Evolutionary conservation across 768 basidiomycete genomes (phyloP), one percentile per base, ranked within the genome.

Genomic region (Rhizopogon rudus): DNA sequence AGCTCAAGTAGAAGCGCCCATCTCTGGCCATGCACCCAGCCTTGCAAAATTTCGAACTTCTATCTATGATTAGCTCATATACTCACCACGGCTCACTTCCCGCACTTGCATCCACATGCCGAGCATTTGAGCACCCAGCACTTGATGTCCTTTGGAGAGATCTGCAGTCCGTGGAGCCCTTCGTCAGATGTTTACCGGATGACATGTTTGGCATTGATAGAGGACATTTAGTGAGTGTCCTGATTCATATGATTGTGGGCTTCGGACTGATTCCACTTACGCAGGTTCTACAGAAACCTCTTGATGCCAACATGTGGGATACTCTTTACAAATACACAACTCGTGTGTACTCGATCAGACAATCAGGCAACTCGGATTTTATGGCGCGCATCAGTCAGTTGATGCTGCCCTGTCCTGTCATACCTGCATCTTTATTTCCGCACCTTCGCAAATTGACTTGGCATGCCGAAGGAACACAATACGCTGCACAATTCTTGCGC

Each of bases 121-220:
- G 43, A 33, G 61, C 61, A 2, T 56, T 67, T 40, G 52, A 48
- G 3, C 58, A 59, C 41, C 61, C 63, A 25, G 66, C 67, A 37
- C 49, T 67, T 3, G 59, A 67, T 44, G 67, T 58, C 40, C 33
- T 69, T 0, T 69, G 67, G 66, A 52, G 51, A 31, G 50, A 61
- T 29, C 28, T 67, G 42, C 64, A 51, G 31, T 65, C 52, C 5
- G 45, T 69, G 0, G 41, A 53, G 20, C 66, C 66, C 2, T 58
- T 67, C 17, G 8, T 65, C 51, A 25, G 4, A 2, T 51, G 51
- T 44, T 9, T 51, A n/a, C 37, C 39, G 6, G 12, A 9, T 31
- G n/a, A 13, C 12, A n/a, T 46, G n/a, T 17, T 46, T 31, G 16
- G 9, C 22, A 25, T 45, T 45, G 2, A 29, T 13, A 25, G 22